Percentiles rank a stretch among this genome's conserved stretches.
Evolutionary conservation across 2,329 filamentous ascomycete genomes (phyloP).

Genomic region (Fusarium drepaniforme): DNA sequence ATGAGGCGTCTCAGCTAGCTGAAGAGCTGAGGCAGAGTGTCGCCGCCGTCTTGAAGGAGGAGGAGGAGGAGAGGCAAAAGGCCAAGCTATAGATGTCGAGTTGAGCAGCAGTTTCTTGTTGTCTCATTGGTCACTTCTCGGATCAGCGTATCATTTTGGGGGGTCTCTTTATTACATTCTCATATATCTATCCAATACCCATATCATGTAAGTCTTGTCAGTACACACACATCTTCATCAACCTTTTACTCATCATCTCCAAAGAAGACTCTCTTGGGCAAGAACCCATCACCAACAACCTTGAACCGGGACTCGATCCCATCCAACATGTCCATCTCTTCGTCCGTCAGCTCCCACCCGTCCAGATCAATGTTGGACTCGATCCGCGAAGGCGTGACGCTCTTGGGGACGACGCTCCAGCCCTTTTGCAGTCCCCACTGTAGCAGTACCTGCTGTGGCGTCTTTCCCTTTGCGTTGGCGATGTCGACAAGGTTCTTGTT

Average conservation of each 20-base stretch:
- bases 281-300: conserved; percentile 81
- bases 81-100: conserved; percentile 51
- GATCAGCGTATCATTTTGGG: not conserved
- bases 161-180: conserved; percentile 1
- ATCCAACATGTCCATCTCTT: conserved; percentile 78
- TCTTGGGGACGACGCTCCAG: conserved; percentile 89
- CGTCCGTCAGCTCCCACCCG: conserved; percentile 78
- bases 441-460: conserved; percentile 81
- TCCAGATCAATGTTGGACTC: conserved; percentile 81
- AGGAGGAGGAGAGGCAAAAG: conserved; percentile 34
- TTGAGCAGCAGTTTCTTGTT: conserved; percentile 11
- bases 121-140: conserved; percentile 13
- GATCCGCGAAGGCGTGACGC: conserved; percentile 79
- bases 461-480: conserved; percentile 75
- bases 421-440: conserved; percentile 86
- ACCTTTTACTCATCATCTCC: conserved; percentile 78
- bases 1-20: conserved; percentile 74
- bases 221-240: not conserved
- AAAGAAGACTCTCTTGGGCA: conserved; percentile 85
- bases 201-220: conserved; percentile 6
- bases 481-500: conserved; percentile 72
- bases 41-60: conserved; percentile 59
- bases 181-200: conserved; percentile 20
- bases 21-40: conserved; percentile 64
- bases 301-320: conserved; percentile 82